Conservation (phyloP, 768 basidiomycete species). For the Amanita pseudoporphyria region DNA sequence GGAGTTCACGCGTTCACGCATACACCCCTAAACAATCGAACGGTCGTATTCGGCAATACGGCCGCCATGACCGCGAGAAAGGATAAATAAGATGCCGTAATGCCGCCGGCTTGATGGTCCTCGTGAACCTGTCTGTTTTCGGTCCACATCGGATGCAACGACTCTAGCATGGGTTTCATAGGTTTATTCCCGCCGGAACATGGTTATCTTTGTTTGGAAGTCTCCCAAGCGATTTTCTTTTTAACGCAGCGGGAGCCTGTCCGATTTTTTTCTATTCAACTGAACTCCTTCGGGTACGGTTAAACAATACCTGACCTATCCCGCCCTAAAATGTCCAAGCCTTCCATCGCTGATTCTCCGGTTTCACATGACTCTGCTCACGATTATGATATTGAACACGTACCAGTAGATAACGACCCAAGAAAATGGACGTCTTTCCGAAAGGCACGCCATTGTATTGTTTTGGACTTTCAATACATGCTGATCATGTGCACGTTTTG, state of each 20-base stretch:
- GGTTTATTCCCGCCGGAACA: no score
- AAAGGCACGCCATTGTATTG: constrained; percentile 32
- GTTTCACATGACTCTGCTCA: constrained; percentile 3
- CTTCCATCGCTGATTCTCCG: neutral
- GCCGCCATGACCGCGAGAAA: no score
- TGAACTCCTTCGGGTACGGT: neutral
- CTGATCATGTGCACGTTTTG: neutral
- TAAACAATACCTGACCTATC: neutral
- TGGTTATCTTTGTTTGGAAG: no score
- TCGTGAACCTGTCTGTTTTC: no score
- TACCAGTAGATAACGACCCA: constrained; percentile 51
- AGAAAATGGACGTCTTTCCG: constrained; percentile 44
- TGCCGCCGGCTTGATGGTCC: no score
- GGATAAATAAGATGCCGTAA: no score
- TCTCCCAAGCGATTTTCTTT: neutral
- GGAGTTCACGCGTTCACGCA: neutral
- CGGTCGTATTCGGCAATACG: no score
- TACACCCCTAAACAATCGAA: no score
- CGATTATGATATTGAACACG: constrained; percentile 38
- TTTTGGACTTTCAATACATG: neutral
- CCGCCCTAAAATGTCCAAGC: neutral
- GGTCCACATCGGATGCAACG: no score
- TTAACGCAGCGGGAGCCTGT: neutral
- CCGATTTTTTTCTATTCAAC: neutral
- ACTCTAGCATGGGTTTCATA: no score